These are phyloP conservation scores for Kwoniella botswanensis DNA, from an alignment of 768 basidiomycete species.

Conservation along the genomic window DNA sequence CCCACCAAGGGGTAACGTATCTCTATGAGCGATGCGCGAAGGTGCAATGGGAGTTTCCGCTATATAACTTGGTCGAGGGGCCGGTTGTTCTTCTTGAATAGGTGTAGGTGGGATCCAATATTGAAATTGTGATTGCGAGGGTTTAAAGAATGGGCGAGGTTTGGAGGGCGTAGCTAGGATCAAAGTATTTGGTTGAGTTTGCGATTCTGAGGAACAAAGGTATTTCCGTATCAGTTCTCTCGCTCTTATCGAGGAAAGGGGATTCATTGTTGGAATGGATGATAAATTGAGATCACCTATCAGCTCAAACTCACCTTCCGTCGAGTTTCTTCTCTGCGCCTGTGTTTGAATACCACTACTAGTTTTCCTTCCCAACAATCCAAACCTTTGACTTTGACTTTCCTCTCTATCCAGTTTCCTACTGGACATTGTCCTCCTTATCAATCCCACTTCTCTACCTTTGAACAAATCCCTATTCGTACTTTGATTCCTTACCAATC, in stretches of 20 bases:
- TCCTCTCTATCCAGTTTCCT: constrained; percentile 14
- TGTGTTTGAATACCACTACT: constrained; percentile 33
- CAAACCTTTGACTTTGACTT: constrained; percentile 23
- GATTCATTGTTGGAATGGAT: not conserved
- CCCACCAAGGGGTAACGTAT: constrained; percentile 1
- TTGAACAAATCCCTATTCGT: constrained; percentile 54
- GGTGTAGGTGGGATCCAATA: constrained; percentile 31
- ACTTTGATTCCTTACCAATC: constrained; percentile 18
- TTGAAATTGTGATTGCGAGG: constrained; percentile 17
- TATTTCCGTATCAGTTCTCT: too few species aligned
- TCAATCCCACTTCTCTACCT: constrained; percentile 51
- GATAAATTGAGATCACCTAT: not conserved
- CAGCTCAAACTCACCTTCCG: constrained; percentile 19
- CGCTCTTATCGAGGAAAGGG: not conserved
- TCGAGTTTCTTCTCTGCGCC: constrained; percentile 7
- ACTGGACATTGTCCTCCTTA: constrained; percentile 43
- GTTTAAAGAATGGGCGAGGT: constrained; percentile 31
- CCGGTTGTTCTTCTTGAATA: constrained; percentile 38
- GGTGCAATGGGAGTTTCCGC: constrained; percentile 35
- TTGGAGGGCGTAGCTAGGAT: constrained; percentile 54
- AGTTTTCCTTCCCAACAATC: constrained; percentile 44
- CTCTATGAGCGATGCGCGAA: constrained; percentile 6
- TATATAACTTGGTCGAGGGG: constrained; percentile 25
- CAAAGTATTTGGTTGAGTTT: constrained; percentile 31
- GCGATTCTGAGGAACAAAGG: constrained; percentile 6